Evolutionary conservation across 2,329 filamentous ascomycete species (phyloP).

Genomic region (Fusarium virguliforme): DNA sequence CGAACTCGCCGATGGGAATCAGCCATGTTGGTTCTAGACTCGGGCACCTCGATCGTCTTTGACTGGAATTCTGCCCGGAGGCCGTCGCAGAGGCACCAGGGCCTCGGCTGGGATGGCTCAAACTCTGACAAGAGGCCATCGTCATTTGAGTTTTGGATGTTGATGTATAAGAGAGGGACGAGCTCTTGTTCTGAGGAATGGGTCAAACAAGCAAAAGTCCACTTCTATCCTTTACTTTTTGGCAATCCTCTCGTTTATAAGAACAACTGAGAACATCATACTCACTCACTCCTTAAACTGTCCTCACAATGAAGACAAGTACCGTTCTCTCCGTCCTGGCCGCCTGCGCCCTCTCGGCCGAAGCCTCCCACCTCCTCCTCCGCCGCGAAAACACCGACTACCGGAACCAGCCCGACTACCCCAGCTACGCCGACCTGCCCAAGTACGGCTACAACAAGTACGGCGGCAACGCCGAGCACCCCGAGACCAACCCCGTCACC

Average conservation of each 20-base stretch:
- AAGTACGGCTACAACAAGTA: conserved; percentile 37
- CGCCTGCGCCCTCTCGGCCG: conserved; percentile 33
- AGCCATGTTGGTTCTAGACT: not conserved
- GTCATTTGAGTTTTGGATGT: conserved; percentile 4
- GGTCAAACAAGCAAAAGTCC: conserved; percentile 1
- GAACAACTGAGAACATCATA: not conserved
- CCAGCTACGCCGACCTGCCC: conserved; percentile 28
- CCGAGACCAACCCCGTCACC: conserved; percentile 28
- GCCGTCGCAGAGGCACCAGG: conserved; percentile 9
- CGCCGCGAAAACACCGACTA: conserved; percentile 20
- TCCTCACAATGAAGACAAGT: conserved; percentile 35
- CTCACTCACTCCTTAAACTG: not conserved
- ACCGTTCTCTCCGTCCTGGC: conserved; percentile 34
- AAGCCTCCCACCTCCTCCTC: conserved; percentile 28
- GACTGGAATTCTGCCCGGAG: conserved; percentile 13
- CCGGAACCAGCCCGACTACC: not conserved
- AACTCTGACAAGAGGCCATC: not conserved
- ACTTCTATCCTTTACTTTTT: conserved; percentile 13
- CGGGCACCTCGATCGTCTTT: not conserved
- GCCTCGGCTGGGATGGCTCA: conserved; percentile 8
- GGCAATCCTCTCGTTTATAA: conserved; percentile 6
- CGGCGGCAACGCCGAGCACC: conserved; percentile 40
- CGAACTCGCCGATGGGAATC: not conserved
- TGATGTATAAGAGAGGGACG: not conserved
- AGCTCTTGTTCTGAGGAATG: not conserved